Conservation (phyloP, 2,329 filamentous ascomycete genomes). For the Cercospora zeae-maydis region DNA sequence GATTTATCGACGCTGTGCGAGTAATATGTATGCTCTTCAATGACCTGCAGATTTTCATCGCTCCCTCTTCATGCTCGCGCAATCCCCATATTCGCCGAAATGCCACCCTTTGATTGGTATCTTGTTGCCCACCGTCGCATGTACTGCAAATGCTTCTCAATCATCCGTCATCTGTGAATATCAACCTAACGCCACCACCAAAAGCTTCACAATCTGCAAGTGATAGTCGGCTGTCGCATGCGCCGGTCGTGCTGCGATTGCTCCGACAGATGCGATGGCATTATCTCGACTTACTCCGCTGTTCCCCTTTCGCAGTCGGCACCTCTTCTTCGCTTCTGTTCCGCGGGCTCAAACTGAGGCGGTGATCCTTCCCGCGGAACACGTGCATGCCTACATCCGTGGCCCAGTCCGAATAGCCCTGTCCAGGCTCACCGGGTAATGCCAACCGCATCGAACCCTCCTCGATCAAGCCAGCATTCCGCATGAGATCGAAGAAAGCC, state of each 20-base stretch:
- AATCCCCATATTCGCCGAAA: neutral
- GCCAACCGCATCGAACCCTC: slow-evolving; percentile 31
- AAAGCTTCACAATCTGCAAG: neutral
- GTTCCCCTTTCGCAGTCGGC: slow-evolving; percentile 16
- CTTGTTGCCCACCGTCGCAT: neutral
- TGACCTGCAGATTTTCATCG: neutral
- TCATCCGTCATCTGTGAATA: neutral
- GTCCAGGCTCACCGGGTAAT: slow-evolving; percentile 34
- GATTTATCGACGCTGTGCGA: no score
- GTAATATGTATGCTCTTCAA: neutral
- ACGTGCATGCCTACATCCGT: slow-evolving; percentile 37
- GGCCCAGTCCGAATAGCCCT: slow-evolving; percentile 37
- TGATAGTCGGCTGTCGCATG: neutral
- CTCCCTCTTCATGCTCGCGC: neutral
- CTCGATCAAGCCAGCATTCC: slow-evolving; percentile 32
- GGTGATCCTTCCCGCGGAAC: slow-evolving; percentile 34
- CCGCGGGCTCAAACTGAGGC: slow-evolving; percentile 32
- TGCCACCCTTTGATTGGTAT: neutral
- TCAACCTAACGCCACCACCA: neutral
- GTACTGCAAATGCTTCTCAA: neutral
- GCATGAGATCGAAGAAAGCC: slow-evolving; percentile 62
- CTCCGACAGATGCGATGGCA: neutral
- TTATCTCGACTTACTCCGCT: slow-evolving; percentile 21
- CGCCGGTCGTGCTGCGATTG: neutral
- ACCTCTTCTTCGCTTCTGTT: slow-evolving; percentile 31